phyloP scores from a whole-genome alignment of 441 rosid species.

The Erodium moschatum region DNA sequence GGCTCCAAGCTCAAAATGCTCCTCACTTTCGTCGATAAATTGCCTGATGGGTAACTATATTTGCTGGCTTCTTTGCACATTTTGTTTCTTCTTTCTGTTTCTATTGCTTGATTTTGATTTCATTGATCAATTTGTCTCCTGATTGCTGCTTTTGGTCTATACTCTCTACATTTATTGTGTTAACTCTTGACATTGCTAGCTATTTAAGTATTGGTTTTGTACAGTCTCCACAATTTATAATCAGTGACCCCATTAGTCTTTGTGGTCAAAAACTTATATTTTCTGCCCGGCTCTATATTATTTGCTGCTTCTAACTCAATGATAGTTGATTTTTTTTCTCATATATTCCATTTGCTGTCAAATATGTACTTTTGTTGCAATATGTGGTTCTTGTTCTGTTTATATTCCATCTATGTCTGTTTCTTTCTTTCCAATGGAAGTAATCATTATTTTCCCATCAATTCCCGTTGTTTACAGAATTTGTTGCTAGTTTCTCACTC shows the following conservation, averaged over 20 bases:
- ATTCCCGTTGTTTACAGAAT: background rate
- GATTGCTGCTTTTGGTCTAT: too few relatives aligned
- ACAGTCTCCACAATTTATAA: too few relatives aligned
- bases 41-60: slow-evolving; percentile 60
- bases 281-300: background rate
- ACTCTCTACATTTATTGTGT: too few relatives aligned
- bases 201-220: too few relatives aligned
- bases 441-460: background rate
- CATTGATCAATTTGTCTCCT: too few relatives aligned
- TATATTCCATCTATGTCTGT: background rate
- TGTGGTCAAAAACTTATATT: background rate
- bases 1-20: slow-evolving; percentile 94
- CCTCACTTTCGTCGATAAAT: slow-evolving; percentile 71
- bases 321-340: background rate
- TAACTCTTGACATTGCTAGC: too few relatives aligned
- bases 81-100: background rate
- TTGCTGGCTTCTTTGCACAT: background rate
- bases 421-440: background rate
- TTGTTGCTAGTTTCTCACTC: slow-evolving; percentile 13
- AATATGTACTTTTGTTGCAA: background rate
- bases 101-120: too few relatives aligned
- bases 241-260: background rate
- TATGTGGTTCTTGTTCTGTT: background rate
- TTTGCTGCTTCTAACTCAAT: background rate
- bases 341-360: background rate